Base-by-base conservation (phyloP, 2,329 filamentous ascomycete genomes). In the Hymenotorrendiella dingleyae region DNA sequence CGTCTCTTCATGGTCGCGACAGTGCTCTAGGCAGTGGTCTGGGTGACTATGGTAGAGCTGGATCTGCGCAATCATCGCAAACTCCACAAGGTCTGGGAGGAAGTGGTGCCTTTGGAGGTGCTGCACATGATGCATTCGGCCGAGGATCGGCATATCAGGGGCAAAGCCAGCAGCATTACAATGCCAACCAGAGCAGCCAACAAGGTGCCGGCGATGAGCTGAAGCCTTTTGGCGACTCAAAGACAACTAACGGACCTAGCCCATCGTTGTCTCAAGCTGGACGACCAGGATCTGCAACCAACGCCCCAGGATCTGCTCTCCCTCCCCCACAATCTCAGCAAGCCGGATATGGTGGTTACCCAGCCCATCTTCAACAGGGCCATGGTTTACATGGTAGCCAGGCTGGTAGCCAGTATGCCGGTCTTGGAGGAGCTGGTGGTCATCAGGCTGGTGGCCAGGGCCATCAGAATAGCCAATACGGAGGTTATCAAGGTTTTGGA, bases 341-440 rank as follows among this genome's bases (percentile, higher is more conserved):
- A 48, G 50, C 47, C 40, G 57, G 59, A 19, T 64, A 62, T 48
- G 56, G 57, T 36, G 59, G 58, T 23, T 63, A 63, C 35, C 61
- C 61, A 43, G 54, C 55, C 27, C 61, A 63, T 43, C 53, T 61
- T 12, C 60, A 60, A 40, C 57, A 58, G 42, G 55, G 54, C 8
- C 61, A 64, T 45, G 54, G 51, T 35, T 50, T 62, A 24, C 62
- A 64, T 33, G 61, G 57, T 24, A 59, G 49, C 41, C 62, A 64
- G 46, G 47, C 54, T 26, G 58, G 54, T 14, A 59, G 55, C 44
- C 60, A 62, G 44, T 64, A 64, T 42, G 57, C 54, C 16, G 57
- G 52, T 32, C 67, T 76, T 28, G 71, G 71, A 43, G 72, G 71
- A 36, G 65, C 73, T 35, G 71, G 71, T 33, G 63, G 61, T 32